Conservation (phyloP, 192 early-diverging fungal genomes). For the Mortierella antarctica region DNA sequence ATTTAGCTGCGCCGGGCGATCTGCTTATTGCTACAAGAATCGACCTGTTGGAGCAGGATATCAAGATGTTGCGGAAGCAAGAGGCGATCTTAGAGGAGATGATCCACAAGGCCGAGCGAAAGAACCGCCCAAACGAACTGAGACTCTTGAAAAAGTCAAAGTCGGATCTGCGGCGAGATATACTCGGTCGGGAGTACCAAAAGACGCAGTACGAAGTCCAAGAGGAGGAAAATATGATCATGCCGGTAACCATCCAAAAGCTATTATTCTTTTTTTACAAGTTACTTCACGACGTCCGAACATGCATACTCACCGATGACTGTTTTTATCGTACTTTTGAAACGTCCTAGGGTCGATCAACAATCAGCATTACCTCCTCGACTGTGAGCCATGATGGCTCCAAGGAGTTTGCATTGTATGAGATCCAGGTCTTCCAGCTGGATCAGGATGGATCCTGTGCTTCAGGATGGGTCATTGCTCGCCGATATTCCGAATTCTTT, state of each 20-base stretch:
- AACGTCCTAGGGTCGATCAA: constrained; percentile 55
- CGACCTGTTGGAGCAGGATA: constrained; percentile 59
- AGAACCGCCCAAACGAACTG: constrained; percentile 66
- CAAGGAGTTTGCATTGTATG: constrained; percentile 68
- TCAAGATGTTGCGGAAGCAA: constrained; percentile 70
- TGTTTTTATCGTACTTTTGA: not conserved
- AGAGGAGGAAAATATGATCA: constrained; percentile 69
- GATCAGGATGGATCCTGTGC: constrained; percentile 60
- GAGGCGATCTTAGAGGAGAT: constrained; percentile 74
- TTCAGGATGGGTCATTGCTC: constrained; percentile 80
- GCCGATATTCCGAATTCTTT: constrained; percentile 89
- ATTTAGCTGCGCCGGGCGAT: constrained; percentile 75
- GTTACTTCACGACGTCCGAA: not conserved
- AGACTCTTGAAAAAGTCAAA: constrained; percentile 73
- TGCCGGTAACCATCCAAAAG: constrained; percentile 51
- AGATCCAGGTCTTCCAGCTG: constrained; percentile 79
- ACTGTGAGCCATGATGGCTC: constrained; percentile 63
- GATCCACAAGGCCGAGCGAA: constrained; percentile 67
- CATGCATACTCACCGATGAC: not conserved
- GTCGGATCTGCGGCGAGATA: constrained; percentile 63
- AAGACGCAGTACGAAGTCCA: constrained; percentile 69
- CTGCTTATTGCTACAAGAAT: constrained; percentile 70
- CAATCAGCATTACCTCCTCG: constrained; percentile 59
- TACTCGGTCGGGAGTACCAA: constrained; percentile 69
- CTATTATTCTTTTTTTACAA: not conserved